A percentile compares a stretch with the other conserved stretches of the same genome.
phyloP scores from a whole-genome alignment of 225 moss, liverwort and hornwort species.

The Physcomitrellopsis africana region DNA sequence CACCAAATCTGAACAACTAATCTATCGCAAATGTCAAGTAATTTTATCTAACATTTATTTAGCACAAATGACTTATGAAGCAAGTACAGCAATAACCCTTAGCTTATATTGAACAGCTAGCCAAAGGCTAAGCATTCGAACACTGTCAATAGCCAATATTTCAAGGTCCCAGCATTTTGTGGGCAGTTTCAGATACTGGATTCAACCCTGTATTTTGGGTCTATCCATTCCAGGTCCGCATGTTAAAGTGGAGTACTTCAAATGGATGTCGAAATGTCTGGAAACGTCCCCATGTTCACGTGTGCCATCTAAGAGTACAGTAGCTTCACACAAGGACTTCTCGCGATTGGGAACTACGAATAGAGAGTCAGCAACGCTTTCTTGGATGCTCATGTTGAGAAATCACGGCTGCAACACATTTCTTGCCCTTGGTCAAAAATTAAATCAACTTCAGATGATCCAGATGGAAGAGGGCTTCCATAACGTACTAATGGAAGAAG shows the following conservation, averaged over 20 bases:
- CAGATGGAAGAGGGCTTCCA: not conserved
- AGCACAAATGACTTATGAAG: not conserved
- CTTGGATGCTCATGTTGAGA: not conserved
- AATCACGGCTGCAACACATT: slow-evolving; percentile 9
- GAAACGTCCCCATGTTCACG: not conserved
- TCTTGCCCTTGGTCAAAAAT: slow-evolving; percentile 12
- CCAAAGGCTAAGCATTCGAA: not conserved
- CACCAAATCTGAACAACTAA: not conserved
- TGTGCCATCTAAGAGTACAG: not conserved
- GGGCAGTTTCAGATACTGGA: not conserved
- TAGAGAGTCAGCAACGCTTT: not conserved
- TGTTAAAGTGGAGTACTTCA: slow-evolving; percentile 10
- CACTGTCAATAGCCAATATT: not conserved
- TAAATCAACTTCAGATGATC: slow-evolving; percentile 12
- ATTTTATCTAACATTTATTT: not conserved
- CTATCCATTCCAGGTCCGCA: not conserved
- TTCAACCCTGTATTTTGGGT: not conserved
- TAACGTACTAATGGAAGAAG: not conserved
- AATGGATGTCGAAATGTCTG: slow-evolving; percentile 17
- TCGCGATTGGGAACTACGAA: slow-evolving; percentile 2
- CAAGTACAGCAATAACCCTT: not conserved
- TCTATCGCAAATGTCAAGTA: not conserved
- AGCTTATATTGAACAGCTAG: not conserved
- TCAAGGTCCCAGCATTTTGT: not conserved
- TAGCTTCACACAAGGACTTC: not conserved